Base-by-base conservation (phyloP, 495 filamentous ascomycete species). In the Apodospora peruviana region DNA sequence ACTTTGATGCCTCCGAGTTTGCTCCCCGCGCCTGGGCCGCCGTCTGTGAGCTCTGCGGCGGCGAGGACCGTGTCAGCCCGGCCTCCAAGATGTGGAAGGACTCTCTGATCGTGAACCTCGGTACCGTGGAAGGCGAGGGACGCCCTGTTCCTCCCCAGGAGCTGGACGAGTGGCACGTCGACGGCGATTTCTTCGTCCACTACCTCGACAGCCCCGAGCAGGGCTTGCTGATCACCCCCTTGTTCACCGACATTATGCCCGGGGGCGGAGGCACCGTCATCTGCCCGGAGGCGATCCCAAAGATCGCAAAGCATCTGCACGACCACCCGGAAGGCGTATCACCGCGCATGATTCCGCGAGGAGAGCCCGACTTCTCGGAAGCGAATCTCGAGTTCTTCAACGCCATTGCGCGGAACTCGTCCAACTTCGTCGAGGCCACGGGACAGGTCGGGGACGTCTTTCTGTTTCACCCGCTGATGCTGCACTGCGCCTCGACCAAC, bases 141-240 rank as follows among this genome's bases (percentile, higher is more conserved):
- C 73, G 74, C 29, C 59, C 74, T 29, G 66, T 73, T 23, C 57
- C 61, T 47, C 68, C 80, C 40, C 52, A 68, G 25, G 74, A 79
- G 5, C 66, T 87, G n/a, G 51, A 64, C 18, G 71, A 69, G 7
- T 90, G 85, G 85, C 86, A 90, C 61, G 82, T 86, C 19, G 85
- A 88, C 64, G 85, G 85, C 1, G 85, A 88, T 55, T 87, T 87
- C 63, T 87, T 88, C 65, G 72, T 84, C 12, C 84, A 88, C 68
- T 88, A 82, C 55, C 71, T 90, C 14, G 85, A 88, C 63, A 84
- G 79, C 39, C 79, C 80, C 0, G 85, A 88, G 66, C 85, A 90
- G 62, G 85, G 72, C 0, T 62, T 88, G 39, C 69, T 89, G 0
- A 81, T 88, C 16, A 86, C 82, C 40, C 84, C 85, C 3, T 53